A percentile compares a stretch with the other conserved stretches of the same genome.
phyloP scores from a whole-genome alignment of 192 early-diverging fungal genomes.

The Dissophora ornata region DNA sequence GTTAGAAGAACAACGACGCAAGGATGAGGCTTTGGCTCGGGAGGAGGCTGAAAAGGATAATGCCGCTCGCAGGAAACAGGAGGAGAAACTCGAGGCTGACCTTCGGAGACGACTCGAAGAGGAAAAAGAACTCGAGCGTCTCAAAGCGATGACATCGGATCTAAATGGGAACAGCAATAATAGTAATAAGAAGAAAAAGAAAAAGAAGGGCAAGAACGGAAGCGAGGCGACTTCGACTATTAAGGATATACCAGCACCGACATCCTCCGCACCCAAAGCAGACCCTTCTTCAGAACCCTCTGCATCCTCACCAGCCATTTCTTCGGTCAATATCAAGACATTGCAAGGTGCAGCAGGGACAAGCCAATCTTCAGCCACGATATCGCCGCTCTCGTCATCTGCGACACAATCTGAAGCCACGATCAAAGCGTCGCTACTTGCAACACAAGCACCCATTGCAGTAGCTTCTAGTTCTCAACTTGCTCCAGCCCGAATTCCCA shows the following conservation, averaged over 20 bases:
- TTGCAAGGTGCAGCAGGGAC: background rate
- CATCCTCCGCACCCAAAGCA: background rate
- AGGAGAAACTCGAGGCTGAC: slow-evolving; percentile 55
- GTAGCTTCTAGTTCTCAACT: background rate
- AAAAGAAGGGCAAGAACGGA: slow-evolving; percentile 21
- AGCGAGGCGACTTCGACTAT: background rate
- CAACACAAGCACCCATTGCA: slow-evolving; percentile 1
- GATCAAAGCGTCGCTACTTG: background rate
- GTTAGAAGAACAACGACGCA: slow-evolving; percentile 62
- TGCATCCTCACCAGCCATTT: background rate
- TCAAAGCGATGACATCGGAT: slow-evolving; percentile 46
- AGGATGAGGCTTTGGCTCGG: slow-evolving; percentile 55
- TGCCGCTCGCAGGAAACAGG: slow-evolving; percentile 52
- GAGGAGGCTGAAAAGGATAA: slow-evolving; percentile 54
- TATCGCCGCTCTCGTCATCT: background rate
- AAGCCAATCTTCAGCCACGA: background rate
- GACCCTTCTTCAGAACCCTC: slow-evolving; percentile 4
- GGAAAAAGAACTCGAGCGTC: slow-evolving; percentile 54
- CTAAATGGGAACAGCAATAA: slow-evolving; percentile 42
- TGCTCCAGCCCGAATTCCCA: slow-evolving; percentile 26
- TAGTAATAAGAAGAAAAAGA: slow-evolving; percentile 34
- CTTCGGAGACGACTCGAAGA: slow-evolving; percentile 43
- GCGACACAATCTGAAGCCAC: slow-evolving; percentile 1
- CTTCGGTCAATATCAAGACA: slow-evolving; percentile 10
- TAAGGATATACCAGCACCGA: slow-evolving; percentile 13